These are phyloP conservation scores for Phytophthora melonis DNA, from an alignment of 352 stramenopile species.

Conservation along the genomic window DNA sequence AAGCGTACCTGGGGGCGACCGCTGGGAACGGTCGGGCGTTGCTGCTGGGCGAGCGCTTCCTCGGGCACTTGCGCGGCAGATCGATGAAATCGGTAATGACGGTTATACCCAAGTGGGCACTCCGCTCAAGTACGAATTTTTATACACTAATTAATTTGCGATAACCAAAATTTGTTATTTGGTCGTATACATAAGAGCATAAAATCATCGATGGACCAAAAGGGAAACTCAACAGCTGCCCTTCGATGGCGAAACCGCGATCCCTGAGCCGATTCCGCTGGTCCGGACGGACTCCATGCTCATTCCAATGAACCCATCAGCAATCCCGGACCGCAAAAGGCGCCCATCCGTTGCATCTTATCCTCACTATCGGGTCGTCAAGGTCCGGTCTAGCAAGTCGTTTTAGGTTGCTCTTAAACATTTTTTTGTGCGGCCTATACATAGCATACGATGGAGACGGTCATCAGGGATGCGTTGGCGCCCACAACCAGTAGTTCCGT, in stretches of 20 bases:
- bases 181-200: neutral
- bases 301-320: neutral
- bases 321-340: neutral
- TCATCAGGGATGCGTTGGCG: neutral
- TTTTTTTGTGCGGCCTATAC: neutral
- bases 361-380: neutral
- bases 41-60: neutral
- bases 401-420: neutral
- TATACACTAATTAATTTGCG: constrained; percentile 1
- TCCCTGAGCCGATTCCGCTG: neutral
- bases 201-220: neutral
- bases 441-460: neutral
- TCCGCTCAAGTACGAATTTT: constrained; percentile 1
- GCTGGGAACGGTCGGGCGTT: neutral
- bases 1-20: neutral
- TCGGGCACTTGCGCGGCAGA: neutral
- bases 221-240: neutral
- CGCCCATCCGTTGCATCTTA: neutral
- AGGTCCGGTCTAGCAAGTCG: neutral
- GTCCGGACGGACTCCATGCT: neutral
- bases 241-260: neutral
- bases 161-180: constrained; percentile 1
- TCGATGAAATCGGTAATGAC: neutral
- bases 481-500: neutral
- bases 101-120: neutral